Base-by-base conservation (phyloP, 495 filamentous ascomycete species). In the Cladorrhinum samala region DNA sequence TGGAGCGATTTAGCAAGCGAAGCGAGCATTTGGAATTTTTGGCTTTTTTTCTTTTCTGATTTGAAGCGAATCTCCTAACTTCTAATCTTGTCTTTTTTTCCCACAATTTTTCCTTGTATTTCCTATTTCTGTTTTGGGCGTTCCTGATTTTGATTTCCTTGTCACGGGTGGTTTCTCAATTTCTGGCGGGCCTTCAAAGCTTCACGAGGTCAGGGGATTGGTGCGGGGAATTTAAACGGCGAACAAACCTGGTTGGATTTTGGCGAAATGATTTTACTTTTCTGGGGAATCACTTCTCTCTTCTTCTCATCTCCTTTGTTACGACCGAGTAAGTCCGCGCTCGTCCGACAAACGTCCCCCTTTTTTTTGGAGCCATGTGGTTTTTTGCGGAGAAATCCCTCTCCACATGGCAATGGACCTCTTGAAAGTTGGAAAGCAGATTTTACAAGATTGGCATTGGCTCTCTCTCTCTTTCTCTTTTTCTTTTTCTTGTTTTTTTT, bases 91-190 rank as follows among this genome's bases (percentile, higher is more conserved):
- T 41, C 8, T 41, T 17, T 41, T 41, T 41, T 41, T 18, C 39
- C 17, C n/a, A 14, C 23, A 46, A 42, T 18, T 19, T 37, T 48
- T 47, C 50, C 16, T 43, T 40, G 45, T 27, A 27, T 47, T 33
- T 47, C 45, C n/a, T 41, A 9, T 41, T 23, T 33, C 54, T 52
- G 62, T 60, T 58, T 53, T 33, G 27, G 27, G 27, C 27, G 27
- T 33, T 33, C 5, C 11, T 33, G 27, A 33, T 33, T 33, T 33
- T n/a, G n/a, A n/a, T n/a, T n/a, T n/a, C n/a, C 60, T 63, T 47
- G 54, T 41, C 59, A 55, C 41, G 63, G 54, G 47, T 56, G 56
- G 56, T 65, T 55, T 63, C 55, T 54, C 46, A 25, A 47, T n/a
- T n/a, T n/a, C n/a, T n/a, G n/a, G n/a, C n/a, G n/a, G n/a, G n/a